Evolutionary conservation across 2,329 filamentous ascomycete genomes (phyloP), one percentile per base, ranked within the genome.

Genomic region (Hypoxylon sp.): DNA sequence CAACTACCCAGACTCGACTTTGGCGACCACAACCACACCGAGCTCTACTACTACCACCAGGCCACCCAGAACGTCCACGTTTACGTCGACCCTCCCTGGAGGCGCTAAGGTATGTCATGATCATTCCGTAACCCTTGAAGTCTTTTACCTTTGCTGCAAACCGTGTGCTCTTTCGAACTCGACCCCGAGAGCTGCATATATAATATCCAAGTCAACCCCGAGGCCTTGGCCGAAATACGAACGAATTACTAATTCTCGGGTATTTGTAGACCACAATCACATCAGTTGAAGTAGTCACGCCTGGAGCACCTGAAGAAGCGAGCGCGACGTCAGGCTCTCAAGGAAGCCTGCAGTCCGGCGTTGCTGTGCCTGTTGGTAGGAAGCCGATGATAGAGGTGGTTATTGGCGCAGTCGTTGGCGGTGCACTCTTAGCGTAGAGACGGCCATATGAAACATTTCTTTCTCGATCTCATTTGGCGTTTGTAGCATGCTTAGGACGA

Each of bases 51-150:
- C 50, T 12, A 57, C 69, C 28, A 69, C 63, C 4, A 52, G 26
- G 42, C 61, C 36, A 56, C 66, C 53, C 12, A 72, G 48, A 26
- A 76, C 74, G 7, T 74, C 73, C n/a, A 76, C 71, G 2, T 75
- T 71, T 32, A 73, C 70, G 6, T 74, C 72, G 14, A 77, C 75
- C 2, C 69, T 75, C 1, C 72, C 75, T 1, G 73, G 70, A 36
- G 75, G 75, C 6, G 72, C 64, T 2, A 48, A 46, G 59, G 66
- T 64, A 64, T 14, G 65, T 64, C 24, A 28, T 26, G 4, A 12
- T 51, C 42, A 30, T 33, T 36, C 9, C n/a, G 12, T 33, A 14
- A 14, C 38, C 9, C 20, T n/a, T 26, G 11, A 26, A 46, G 24
- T 26, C 3, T 45, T 12, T 26, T 20, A 9, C 14, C 3, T 16